Evolutionary conservation across 352 stramenopile genomes (phyloP).

Genomic region (Labyrinthula sp.): DNA sequence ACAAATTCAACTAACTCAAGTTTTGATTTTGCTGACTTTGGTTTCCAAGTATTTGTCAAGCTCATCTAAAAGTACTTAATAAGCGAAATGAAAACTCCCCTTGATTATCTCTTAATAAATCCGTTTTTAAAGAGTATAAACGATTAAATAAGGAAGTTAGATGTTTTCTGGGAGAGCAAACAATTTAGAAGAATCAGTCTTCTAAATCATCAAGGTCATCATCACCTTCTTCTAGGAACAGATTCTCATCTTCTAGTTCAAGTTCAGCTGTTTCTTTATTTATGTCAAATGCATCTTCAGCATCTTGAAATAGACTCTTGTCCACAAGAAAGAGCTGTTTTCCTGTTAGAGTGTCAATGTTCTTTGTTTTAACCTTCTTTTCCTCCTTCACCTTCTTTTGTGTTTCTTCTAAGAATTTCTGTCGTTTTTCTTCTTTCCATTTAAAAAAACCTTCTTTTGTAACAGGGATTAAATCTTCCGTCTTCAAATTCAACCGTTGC

Average conservation of each 20-base stretch:
- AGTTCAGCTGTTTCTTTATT: constrained; percentile 52
- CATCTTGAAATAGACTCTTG: constrained; percentile 63
- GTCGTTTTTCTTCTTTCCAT: constrained; percentile 51
- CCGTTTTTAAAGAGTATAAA: no score
- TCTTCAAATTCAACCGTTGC: constrained; percentile 51
- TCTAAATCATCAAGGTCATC: constrained; percentile 23
- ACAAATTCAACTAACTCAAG: no score
- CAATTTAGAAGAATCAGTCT: no score
- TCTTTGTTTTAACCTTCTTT: constrained; percentile 47
- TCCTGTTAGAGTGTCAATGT: constrained; percentile 54
- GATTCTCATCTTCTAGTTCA: constrained; percentile 34
- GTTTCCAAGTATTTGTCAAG: no score
- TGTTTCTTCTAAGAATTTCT: constrained; percentile 53
- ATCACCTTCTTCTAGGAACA: constrained; percentile 31
- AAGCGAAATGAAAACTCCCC: no score
- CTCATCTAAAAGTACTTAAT: no score
- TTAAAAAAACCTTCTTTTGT: constrained; percentile 58
- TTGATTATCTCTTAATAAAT: no score
- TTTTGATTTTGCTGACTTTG: no score
- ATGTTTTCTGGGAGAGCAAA: no score
- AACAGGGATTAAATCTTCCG: constrained; percentile 54
- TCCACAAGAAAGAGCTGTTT: constrained; percentile 65
- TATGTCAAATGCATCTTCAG: constrained; percentile 55
- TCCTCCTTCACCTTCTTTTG: constrained; percentile 51
- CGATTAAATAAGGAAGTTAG: neutral